phyloP scores from a whole-genome alignment of 139 green algal genomes.

The Microglena sp. region DNA sequence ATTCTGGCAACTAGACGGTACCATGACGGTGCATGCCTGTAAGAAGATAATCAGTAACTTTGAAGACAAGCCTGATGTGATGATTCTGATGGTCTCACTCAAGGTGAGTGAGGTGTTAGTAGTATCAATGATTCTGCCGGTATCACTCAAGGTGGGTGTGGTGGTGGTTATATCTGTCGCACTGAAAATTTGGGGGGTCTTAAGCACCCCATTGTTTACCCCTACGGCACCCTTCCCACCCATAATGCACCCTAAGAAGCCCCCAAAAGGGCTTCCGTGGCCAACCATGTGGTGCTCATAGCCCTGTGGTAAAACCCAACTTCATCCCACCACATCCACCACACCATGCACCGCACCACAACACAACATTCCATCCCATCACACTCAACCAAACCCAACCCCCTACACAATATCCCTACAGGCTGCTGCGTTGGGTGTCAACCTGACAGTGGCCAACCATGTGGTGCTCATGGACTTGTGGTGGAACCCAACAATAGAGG shows the following conservation, averaged over 20 bases:
- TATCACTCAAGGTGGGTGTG: constrained; percentile 45
- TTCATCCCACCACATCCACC: no score
- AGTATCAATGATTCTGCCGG: no score
- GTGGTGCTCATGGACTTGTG: constrained; percentile 83
- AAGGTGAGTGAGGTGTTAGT: no score
- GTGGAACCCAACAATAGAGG: constrained; percentile 66
- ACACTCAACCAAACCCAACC: no score
- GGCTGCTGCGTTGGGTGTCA: constrained; percentile 78
- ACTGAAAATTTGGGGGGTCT: no score
- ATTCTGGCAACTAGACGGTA: constrained; percentile 85
- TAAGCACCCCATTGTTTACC: no score
- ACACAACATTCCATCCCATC: no score
- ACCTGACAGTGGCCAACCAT: constrained; percentile 80
- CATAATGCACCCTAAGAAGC: no score
- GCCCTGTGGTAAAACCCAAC: no score
- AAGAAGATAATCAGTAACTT: constrained; percentile 72
- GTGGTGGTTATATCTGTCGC: constrained; percentile 84
- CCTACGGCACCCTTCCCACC: no score
- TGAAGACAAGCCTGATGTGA: constrained; percentile 24
- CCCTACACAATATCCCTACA: constrained; percentile 20
- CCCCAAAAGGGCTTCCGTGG: no score
- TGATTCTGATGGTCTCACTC: constrained; percentile 12
- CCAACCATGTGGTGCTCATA: constrained; percentile 81
- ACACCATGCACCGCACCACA: no score
- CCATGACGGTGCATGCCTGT: constrained; percentile 53